Percentiles rank a stretch among this genome's conserved stretches.
Conservation (phyloP, 768 basidiomycete species). For the Asterophora lycoperdoides region DNA sequence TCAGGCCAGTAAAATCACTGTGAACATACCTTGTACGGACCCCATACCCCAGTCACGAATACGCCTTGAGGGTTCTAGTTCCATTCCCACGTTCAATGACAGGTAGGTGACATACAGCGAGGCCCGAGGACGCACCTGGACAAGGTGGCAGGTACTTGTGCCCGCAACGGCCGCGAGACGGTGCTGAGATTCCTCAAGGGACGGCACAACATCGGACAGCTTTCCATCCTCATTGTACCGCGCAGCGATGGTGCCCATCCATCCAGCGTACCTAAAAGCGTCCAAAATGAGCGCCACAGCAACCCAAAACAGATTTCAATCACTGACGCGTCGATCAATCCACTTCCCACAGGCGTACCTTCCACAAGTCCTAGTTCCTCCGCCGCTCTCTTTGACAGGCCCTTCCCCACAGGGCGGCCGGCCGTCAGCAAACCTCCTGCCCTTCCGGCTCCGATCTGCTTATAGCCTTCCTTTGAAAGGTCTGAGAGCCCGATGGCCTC, state of each 20-base stretch:
- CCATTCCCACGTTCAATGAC: not conserved
- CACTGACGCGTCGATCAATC: slow-evolving; percentile 88
- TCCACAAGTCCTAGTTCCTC: slow-evolving; percentile 78
- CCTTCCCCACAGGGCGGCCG: slow-evolving; percentile 79
- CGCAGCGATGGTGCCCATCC: slow-evolving; percentile 94
- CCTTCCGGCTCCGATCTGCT: slow-evolving; percentile 62
- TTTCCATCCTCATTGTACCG: slow-evolving; percentile 52
- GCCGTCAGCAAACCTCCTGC: slow-evolving; percentile 71
- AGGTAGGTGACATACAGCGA: not conserved
- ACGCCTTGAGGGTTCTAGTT: slow-evolving; percentile 71
- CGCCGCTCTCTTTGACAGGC: slow-evolving; percentile 75
- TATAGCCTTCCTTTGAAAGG: slow-evolving; percentile 64
- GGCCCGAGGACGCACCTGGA: slow-evolving; percentile 50
- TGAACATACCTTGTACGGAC: slow-evolving; percentile 67
- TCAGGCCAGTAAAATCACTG: not conserved
- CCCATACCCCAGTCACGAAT: slow-evolving; percentile 92
- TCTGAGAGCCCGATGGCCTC: slow-evolving; percentile 73
- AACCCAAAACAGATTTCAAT: slow-evolving; percentile 1
- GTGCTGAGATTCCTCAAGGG: slow-evolving; percentile 71
- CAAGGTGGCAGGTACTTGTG: slow-evolving; percentile 93
- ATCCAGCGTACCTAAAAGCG: slow-evolving; percentile 75
- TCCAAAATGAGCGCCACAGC: not conserved
- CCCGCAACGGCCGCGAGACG: slow-evolving; percentile 92
- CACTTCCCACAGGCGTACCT: slow-evolving; percentile 92
- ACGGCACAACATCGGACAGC: slow-evolving; percentile 49